Evolutionary conservation across 106 monocot species (phyloP).

Genomic region (Apostasia shenzhenica): DNA sequence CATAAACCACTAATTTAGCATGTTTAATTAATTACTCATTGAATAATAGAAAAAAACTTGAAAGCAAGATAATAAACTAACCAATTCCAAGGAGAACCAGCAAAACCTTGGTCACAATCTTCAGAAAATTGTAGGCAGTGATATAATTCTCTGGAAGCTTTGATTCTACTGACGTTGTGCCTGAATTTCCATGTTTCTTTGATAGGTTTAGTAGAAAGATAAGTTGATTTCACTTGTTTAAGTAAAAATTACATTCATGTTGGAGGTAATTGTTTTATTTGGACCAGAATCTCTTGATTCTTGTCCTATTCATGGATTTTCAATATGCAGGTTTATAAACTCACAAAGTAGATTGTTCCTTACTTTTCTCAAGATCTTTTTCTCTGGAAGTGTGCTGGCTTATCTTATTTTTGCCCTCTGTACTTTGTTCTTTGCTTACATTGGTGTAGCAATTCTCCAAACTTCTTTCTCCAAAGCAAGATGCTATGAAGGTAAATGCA

Average conservation of each 20-base stretch:
- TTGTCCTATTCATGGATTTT: too few species aligned
- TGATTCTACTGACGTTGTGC: neutral
- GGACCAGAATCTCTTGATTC: too few species aligned
- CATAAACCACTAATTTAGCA: too few species aligned
- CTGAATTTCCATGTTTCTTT: neutral
- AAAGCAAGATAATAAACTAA: neutral
- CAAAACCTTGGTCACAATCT: slow-evolving; percentile 12
- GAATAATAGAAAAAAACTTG: too few species aligned
- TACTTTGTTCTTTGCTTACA: neutral
- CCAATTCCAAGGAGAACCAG: slow-evolving; percentile 14
- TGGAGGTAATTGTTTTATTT: too few species aligned
- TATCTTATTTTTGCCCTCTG: neutral
- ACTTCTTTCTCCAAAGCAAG: neutral
- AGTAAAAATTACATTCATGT: neutral
- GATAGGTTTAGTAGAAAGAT: too few species aligned
- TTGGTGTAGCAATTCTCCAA: neutral
- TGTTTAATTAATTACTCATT: too few species aligned
- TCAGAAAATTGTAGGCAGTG: slow-evolving; percentile 3
- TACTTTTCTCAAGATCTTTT: slow-evolving; percentile 1
- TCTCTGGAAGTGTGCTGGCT: neutral
- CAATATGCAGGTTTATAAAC: too few species aligned
- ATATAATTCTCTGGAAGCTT: slow-evolving; percentile 11
- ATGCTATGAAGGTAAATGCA: neutral
- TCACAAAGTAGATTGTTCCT: neutral
- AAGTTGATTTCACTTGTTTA: neutral